These are phyloP conservation scores for Vanrija pseudolonga DNA, from an alignment of 1,284 basidiomycete genomes.

Conservation along the genomic window DNA sequence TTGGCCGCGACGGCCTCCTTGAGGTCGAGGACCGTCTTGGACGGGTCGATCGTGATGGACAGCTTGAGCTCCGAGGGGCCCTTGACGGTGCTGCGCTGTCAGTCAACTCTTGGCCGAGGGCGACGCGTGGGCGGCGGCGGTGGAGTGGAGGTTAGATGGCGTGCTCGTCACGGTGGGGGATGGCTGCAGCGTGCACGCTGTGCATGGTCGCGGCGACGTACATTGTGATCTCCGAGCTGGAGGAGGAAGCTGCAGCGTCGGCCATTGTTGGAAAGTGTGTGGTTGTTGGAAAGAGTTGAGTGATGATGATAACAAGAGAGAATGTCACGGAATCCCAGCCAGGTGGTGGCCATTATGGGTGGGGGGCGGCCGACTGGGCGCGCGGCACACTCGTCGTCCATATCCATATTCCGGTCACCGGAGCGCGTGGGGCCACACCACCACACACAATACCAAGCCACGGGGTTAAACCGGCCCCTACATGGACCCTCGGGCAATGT, in stretches of 20 bases:
- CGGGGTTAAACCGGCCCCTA: too few relatives aligned
- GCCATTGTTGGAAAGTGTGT: slow-evolving; percentile 14
- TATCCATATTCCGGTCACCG: too few relatives aligned
- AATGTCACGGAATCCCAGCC: background rate
- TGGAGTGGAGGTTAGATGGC: too few relatives aligned
- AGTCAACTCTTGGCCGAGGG: background rate
- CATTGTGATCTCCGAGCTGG: slow-evolving; percentile 27
- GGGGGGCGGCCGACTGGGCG: too few relatives aligned
- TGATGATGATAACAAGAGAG: slow-evolving; percentile 1
- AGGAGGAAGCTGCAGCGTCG: slow-evolving; percentile 17
- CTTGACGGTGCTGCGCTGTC: slow-evolving; percentile 44
- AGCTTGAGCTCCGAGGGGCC: slow-evolving; percentile 88
- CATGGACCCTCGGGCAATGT: too few relatives aligned
- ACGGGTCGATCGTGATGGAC: slow-evolving; percentile 68
- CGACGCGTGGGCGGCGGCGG: background rate
- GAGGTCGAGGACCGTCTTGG: slow-evolving; percentile 71
- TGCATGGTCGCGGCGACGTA: slow-evolving; percentile 5
- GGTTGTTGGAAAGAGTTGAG: background rate
- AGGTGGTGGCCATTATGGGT: too few relatives aligned
- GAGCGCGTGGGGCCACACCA: too few relatives aligned
- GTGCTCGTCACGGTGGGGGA: background rate
- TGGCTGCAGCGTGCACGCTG: too few relatives aligned
- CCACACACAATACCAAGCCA: too few relatives aligned
- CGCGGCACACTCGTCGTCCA: too few relatives aligned
- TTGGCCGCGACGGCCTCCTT: slow-evolving; percentile 78